Conservation (phyloP, 202 grass and related monocot species). For the Schoenoplectus tabernaemontani region DNA sequence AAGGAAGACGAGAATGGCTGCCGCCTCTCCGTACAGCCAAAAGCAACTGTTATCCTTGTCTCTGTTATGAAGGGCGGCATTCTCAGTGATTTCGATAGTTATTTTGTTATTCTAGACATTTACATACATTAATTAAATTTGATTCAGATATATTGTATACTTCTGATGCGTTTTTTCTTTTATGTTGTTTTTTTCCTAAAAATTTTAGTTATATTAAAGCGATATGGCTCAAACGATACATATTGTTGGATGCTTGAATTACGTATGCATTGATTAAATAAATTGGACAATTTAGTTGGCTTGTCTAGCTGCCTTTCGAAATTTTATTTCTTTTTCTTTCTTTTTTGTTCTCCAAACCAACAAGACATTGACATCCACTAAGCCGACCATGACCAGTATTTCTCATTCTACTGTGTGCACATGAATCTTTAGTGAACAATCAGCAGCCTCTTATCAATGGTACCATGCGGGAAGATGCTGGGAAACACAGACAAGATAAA, state of each 20-base stretch:
- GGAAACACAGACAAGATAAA: too few relatives aligned
- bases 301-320: not conserved
- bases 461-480: too few relatives aligned
- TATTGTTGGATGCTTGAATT: not conserved
- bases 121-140: not conserved
- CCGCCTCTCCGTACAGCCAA: constrained; percentile 15
- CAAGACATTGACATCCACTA: not conserved
- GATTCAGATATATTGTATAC: constrained; percentile 12
- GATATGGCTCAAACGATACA: not conserved
- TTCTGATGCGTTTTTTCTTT: not conserved
- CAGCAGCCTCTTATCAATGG: not conserved
- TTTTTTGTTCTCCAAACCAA: not conserved
- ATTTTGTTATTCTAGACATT: not conserved
- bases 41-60: not conserved
- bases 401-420: not conserved
- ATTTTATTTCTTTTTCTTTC: not conserved
- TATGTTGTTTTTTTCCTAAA: not conserved
- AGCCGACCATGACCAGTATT: not conserved
- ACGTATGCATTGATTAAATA: not conserved
- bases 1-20: constrained; percentile 29
- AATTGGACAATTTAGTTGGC: not conserved
- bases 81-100: not conserved
- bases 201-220: not conserved
- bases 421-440: not conserved
- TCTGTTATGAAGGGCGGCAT: not conserved